Conservation (phyloP, 176 grass and related monocot species). For the Oryza glaberrima region DNA sequence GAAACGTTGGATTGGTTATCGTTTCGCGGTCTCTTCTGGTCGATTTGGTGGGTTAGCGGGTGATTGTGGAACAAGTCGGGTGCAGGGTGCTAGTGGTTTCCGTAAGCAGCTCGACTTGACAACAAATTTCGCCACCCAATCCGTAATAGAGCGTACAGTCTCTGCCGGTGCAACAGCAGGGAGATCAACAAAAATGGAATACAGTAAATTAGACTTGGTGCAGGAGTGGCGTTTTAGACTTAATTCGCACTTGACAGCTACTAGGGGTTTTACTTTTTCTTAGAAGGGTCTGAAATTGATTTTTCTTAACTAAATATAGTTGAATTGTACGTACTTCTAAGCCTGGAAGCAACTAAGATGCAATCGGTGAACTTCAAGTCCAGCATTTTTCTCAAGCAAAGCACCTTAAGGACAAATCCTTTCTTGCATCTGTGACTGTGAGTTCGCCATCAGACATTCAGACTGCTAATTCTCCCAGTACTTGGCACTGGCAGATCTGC, state of each 20-base stretch:
- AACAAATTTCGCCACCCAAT: constrained; percentile 12
- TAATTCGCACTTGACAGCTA: constrained; percentile 42
- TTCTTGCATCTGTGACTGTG: background rate
- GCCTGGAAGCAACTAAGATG: background rate
- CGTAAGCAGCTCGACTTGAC: constrained; percentile 22
- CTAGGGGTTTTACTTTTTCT: background rate
- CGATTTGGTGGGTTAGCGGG: constrained; percentile 35
- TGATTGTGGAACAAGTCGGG: constrained; percentile 26
- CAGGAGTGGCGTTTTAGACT: constrained; percentile 15
- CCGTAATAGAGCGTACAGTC: background rate
- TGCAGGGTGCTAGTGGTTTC: background rate
- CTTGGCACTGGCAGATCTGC: background rate
- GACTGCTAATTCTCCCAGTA: background rate
- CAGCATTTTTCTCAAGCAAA: constrained; percentile 23
- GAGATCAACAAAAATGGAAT: background rate
- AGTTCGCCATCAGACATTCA: background rate
- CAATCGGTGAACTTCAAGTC: background rate
- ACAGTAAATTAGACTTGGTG: background rate
- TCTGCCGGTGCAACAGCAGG: constrained; percentile 32
- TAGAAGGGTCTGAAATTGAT: background rate
- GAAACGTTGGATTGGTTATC: background rate
- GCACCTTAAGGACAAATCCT: background rate
- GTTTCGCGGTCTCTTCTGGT: background rate
- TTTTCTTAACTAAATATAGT: background rate
- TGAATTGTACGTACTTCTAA: too few species aligned